phyloP scores from a whole-genome alignment of 179 eudicot genomes.

The Nepenthes alata region DNA sequence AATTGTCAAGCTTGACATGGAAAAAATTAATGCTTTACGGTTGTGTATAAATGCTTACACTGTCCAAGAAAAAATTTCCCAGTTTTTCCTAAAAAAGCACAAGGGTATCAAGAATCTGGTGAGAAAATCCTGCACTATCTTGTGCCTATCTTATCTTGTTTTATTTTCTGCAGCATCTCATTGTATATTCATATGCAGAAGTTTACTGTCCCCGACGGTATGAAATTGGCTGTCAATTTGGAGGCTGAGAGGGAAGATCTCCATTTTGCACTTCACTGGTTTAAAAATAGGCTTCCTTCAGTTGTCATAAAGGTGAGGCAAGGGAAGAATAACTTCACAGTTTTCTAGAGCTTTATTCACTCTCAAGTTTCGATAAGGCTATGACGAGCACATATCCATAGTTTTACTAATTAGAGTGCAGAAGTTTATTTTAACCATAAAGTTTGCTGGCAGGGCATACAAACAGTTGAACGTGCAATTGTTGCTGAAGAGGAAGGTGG shows the following conservation, averaged over 20 bases:
- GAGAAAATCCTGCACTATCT: not conserved
- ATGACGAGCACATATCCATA: not conserved
- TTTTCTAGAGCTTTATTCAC: not conserved
- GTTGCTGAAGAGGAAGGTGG: slow-evolving; percentile 33
- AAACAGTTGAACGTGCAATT: slow-evolving; percentile 66
- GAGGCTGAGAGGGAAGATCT: slow-evolving; percentile 34
- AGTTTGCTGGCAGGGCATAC: slow-evolving; percentile 53
- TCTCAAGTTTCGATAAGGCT: not conserved
- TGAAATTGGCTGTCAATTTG: slow-evolving; percentile 41
- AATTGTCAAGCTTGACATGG: slow-evolving; percentile 53
- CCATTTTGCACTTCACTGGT: slow-evolving; percentile 54
- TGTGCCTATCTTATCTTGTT: not conserved
- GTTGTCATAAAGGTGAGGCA: slow-evolving; percentile 73
- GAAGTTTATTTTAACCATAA: not conserved
- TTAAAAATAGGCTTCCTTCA: slow-evolving; percentile 43
- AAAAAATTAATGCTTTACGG: slow-evolving; percentile 36
- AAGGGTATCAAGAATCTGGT: slow-evolving; percentile 47
- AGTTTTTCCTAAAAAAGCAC: slow-evolving; percentile 31
- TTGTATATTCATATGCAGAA: slow-evolving; percentile 34
- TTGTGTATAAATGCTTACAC: slow-evolving; percentile 47
- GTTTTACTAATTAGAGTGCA: not conserved
- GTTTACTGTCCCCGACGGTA: slow-evolving; percentile 37
- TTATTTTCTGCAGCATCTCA: slow-evolving; percentile 11
- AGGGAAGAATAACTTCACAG: not conserved
- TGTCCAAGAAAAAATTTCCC: slow-evolving; percentile 49